These are phyloP conservation scores for Cyclotella choctawhatcheeana DNA, from an alignment of 108 stramenopile genomes.

Conservation along the genomic window DNA sequence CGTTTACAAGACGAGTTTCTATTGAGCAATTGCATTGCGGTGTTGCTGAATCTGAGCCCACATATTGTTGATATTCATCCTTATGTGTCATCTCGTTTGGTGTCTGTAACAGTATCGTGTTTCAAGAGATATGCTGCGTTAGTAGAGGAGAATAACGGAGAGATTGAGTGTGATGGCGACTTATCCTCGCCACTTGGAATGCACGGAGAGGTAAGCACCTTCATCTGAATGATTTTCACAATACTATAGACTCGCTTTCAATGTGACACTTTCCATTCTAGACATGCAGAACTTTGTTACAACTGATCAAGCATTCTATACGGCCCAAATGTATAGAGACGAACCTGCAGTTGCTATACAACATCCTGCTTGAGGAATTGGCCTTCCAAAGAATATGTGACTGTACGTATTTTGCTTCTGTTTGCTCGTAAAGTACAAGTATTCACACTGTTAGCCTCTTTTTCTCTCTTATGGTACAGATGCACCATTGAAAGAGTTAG, in stretches of 20 bases:
- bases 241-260: neutral
- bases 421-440: neutral
- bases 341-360: constrained; percentile 80
- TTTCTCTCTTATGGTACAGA: constrained; percentile 6
- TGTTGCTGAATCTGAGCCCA: constrained; percentile 74
- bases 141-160: constrained; percentile 34
- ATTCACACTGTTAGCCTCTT: neutral
- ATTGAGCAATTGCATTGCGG: constrained; percentile 83
- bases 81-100: constrained; percentile 81
- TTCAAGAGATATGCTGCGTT: constrained; percentile 60
- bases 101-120: constrained; percentile 65
- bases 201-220: constrained; percentile 69
- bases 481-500: constrained; percentile 41
- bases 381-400: constrained; percentile 58
- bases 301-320: constrained; percentile 65
- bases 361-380: constrained; percentile 72
- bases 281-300: constrained; percentile 63
- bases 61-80: constrained; percentile 65
- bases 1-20: constrained; percentile 75
- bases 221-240: neutral
- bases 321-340: constrained; percentile 62
- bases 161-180: constrained; percentile 55
- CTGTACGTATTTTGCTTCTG: constrained; percentile 41
- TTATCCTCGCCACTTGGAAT: constrained; percentile 59
- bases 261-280: constrained; percentile 8